Evolutionary conservation across 2,329 filamentous ascomycete genomes (phyloP).

Genomic region (Trichophyton benhamiae): DNA sequence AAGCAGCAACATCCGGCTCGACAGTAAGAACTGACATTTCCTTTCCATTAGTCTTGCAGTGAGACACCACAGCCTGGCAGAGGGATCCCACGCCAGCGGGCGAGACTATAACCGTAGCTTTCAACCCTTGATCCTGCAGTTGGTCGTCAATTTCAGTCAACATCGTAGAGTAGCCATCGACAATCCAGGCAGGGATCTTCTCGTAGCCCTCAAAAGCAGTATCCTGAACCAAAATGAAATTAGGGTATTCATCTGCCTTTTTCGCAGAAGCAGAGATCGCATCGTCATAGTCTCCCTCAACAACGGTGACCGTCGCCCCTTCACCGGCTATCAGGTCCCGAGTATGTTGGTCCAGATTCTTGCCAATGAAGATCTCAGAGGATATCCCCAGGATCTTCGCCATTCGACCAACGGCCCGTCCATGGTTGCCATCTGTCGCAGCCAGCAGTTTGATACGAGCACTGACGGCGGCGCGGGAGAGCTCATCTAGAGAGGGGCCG

Average conservation of each 20-base stretch:
- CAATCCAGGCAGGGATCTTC: slow-evolving; percentile 58
- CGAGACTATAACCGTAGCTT: slow-evolving; percentile 42
- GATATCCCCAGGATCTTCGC: slow-evolving; percentile 45
- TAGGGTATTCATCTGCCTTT: slow-evolving; percentile 25
- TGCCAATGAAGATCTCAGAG: slow-evolving; percentile 51
- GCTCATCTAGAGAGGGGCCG: slow-evolving; percentile 32
- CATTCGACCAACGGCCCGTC: slow-evolving; percentile 60
- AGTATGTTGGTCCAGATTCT: slow-evolving; percentile 44
- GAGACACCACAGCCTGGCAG: slow-evolving; percentile 54
- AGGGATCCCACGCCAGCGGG: slow-evolving; percentile 64
- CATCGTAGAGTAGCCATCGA: slow-evolving; percentile 67
- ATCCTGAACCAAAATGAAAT: slow-evolving; percentile 54
- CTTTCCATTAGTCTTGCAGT: slow-evolving; percentile 43
- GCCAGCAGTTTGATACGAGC: slow-evolving; percentile 42
- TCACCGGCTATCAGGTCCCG: slow-evolving; percentile 46
- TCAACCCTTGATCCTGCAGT: slow-evolving; percentile 30
- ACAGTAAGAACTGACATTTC: slow-evolving; percentile 47
- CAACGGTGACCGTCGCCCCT: slow-evolving; percentile 47
- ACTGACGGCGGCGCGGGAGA: slow-evolving; percentile 27
- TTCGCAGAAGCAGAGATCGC: slow-evolving; percentile 41
- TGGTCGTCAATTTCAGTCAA: slow-evolving; percentile 56
- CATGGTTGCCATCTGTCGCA: slow-evolving; percentile 66
- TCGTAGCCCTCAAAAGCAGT: slow-evolving; percentile 55
- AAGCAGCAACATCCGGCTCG: slow-evolving; percentile 54
- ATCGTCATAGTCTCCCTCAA: slow-evolving; percentile 52